Evolutionary conservation across 495 filamentous ascomycete genomes (phyloP), one percentile per base, ranked within the genome.

Genomic region (Penicillium cosmopolitanum): DNA sequence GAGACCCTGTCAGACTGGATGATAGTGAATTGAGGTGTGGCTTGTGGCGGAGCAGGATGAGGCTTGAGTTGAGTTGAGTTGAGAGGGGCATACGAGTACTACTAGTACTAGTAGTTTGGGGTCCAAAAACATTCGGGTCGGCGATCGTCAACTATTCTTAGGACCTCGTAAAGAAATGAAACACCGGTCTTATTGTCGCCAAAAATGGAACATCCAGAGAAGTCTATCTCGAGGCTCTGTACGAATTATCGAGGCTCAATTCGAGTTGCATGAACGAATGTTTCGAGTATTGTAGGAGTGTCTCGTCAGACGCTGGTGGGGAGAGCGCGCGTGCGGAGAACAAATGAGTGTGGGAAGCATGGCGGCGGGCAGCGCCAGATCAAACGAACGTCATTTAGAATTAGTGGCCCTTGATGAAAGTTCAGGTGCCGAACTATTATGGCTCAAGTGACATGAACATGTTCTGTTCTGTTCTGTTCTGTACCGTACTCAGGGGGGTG

Each of bases 121-220:
- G 65, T 55, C 65, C 62, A 57, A 65, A 63, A 47, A 2, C 13
- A 36, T 9, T 12, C 3, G 38, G 48, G 7, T 40, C 35, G 34
- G 8, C 25, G 59, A 50, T 58, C 35, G 60, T 50, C 54, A 31
- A 28, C 60, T 69, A 69, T 69, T 67, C 60, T 67, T 63, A 60
- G 44, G 12, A 25, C 5, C 23, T 48, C 21, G 19, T 28, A 54
- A 23, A 35, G 35, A 21, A 40, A 19, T 21, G 51, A 57, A 66
- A 62, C 65, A 38, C 40, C 38, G 34, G n/a, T 33, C 13, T 34
- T 56, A 55, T 40, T 23, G 23, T 23, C 23, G 19, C 46, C 53
- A 58, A 59, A 47, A 53, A 61, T 67, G 52, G 64, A 54, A 60
- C 15, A 16, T 19, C 25, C 16, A 31, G 33, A 35, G 51, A 33